These are phyloP conservation scores for Phytophthora boehmeriae DNA, from an alignment of 352 stramenopile species.

Conservation along the genomic window DNA sequence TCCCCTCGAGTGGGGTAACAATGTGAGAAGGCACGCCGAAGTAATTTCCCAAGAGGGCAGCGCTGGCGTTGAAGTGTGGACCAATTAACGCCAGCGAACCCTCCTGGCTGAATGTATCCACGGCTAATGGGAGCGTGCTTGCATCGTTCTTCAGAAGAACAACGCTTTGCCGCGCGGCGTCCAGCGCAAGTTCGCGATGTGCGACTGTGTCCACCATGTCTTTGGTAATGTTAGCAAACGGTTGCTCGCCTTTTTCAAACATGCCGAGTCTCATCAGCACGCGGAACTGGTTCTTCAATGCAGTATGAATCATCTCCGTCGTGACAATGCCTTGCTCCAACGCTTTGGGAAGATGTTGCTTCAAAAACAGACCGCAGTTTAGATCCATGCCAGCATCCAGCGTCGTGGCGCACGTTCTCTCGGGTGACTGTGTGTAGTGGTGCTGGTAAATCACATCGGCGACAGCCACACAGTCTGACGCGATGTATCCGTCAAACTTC, in stretches of 20 bases:
- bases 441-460: slow-evolving; percentile 76
- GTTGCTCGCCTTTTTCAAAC: slow-evolving; percentile 83
- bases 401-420: slow-evolving; percentile 56
- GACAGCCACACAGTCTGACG: slow-evolving; percentile 91
- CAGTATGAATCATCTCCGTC: slow-evolving; percentile 60
- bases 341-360: slow-evolving; percentile 63
- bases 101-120: slow-evolving; percentile 20
- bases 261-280: slow-evolving; percentile 90
- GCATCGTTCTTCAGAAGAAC: slow-evolving; percentile 92
- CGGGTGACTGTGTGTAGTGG: slow-evolving; percentile 77
- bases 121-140: slow-evolving; percentile 59
- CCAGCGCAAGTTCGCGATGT: slow-evolving; percentile 62
- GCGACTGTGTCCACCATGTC: slow-evolving; percentile 54
- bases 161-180: slow-evolving; percentile 75
- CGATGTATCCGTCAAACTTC: slow-evolving; percentile 93
- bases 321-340: slow-evolving; percentile 67
- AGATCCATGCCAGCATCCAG: slow-evolving; percentile 83
- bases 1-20: slow-evolving; percentile 57
- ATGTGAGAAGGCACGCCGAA: slow-evolving; percentile 65
- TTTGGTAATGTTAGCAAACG: slow-evolving; percentile 59
- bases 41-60: slow-evolving; percentile 80
- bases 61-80: slow-evolving; percentile 72
- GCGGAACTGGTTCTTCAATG: slow-evolving; percentile 80
- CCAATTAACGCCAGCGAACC: slow-evolving; percentile 71
- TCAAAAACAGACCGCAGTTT: slow-evolving; percentile 83